phyloP scores from a whole-genome alignment of 2,329 filamentous ascomycete species.

The Decorospora gaudefroyi region DNA sequence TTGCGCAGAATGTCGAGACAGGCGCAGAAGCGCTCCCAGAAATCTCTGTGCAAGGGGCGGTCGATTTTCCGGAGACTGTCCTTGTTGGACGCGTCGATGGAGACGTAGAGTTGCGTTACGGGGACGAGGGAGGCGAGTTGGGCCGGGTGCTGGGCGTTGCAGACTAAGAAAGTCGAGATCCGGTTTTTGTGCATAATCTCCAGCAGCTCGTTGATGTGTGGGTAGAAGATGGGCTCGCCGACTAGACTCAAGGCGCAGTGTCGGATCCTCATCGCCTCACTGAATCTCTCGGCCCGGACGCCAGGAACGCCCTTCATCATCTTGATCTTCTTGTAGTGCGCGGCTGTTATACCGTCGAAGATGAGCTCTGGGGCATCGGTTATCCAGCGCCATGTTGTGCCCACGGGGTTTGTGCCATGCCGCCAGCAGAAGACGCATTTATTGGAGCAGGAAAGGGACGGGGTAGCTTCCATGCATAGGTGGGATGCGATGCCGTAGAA shows the following conservation, averaged over 20 bases:
- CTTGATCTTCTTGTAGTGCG: conserved; percentile 97
- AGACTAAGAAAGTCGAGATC: conserved; percentile 94
- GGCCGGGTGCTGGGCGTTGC: conserved; percentile 94
- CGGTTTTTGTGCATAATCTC: conserved; percentile 79
- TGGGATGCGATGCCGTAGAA: conserved; percentile 98
- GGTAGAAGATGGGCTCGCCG: conserved; percentile 98
- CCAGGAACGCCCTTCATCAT: conserved; percentile 94
- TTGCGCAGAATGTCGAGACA: conserved; percentile 88
- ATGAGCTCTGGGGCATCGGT: conserved; percentile 90
- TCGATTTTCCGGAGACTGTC: conserved; percentile 89
- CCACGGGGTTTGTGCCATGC: conserved; percentile 94
- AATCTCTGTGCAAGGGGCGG: conserved; percentile 89
- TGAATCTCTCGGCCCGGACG: conserved; percentile 86
- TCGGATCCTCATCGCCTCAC: conserved; percentile 88
- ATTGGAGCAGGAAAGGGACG: conserved; percentile 93
- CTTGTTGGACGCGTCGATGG: conserved; percentile 90
- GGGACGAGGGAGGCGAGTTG: conserved; percentile 80
- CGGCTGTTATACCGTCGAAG: conserved; percentile 85
- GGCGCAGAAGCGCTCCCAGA: conserved; percentile 92
- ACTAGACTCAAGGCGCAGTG: conserved; percentile 93
- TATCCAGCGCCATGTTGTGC: conserved; percentile 95
- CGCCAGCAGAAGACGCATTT: conserved; percentile 99
- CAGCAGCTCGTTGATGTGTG: conserved; percentile 92
- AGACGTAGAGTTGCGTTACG: conserved; percentile 95
- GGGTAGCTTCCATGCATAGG: conserved; percentile 97